Base-by-base conservation (phyloP, 805 yeast species). In the Debaryomyces tyrocola region DNA sequence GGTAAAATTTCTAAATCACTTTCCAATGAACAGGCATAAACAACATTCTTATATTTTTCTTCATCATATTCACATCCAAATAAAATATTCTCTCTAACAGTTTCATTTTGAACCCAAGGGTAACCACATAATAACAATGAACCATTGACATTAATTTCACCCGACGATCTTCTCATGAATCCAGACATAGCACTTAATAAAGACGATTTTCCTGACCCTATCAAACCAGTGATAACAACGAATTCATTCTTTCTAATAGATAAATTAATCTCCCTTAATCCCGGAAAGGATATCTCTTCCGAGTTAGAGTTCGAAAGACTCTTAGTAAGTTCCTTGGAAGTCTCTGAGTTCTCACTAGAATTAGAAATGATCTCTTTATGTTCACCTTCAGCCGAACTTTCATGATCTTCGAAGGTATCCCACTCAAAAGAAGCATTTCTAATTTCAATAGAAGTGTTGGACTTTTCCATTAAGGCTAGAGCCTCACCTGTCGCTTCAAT, bases 191-290 rank as follows among this genome's bases (percentile, higher is more conserved):
- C 76, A 44, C 57, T 57, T 43, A 70, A 59, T 31, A 70, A 56
- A 1, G 76, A 70, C 2, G 73, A 52, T 50, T 65, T 63, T 27
- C 74, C 74, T 10, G 69, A 61, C 10, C 73, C 73, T 47, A 69
- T 64, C 28, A 62, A 48, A 14, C 74, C 74, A 20, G 72, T 68
- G 20, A 68, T 58, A 9, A 66, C 71, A 29, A 69, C 50, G 41
- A 69, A 67, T 45, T 69, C 71, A 7, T 71, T 70, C 43, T 61
- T 59, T 44, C 55, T 54, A 36, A 68, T 50, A 3, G 42, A 36
- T 9, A 68, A 54, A 41, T 64, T 48, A 14, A 68, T 51, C 39
- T 64, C 44, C 9, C 48, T 51, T 49, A 72, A 63, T 2, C 72
- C 71, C 9, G 57, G 46, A 46, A 67, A 67, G 1, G 44, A 41